These are phyloP conservation scores for Penicillium frequentans DNA, from an alignment of 2,329 filamentous ascomycete species.

Conservation along the genomic window DNA sequence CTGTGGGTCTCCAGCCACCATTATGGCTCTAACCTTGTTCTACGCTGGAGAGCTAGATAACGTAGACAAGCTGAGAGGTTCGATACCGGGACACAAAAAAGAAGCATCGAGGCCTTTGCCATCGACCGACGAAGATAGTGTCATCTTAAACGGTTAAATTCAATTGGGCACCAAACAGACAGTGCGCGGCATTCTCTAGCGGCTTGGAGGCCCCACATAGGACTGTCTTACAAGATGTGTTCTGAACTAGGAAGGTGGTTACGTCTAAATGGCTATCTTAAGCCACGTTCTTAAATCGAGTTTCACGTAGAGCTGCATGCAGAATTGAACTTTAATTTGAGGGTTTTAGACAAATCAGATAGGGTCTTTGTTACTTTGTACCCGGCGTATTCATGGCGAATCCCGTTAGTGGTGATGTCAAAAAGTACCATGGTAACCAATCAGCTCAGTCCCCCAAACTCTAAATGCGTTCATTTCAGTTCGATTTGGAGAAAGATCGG, in stretches of 20 bases:
- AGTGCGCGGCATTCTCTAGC: background rate
- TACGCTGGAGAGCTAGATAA: background rate
- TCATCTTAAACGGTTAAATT: background rate
- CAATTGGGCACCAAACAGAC: background rate
- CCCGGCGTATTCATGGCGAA: background rate
- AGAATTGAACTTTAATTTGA: background rate
- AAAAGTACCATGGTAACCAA: background rate
- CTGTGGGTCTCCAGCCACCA: too few species aligned
- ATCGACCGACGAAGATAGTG: background rate
- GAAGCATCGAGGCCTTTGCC: background rate
- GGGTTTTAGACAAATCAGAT: background rate
- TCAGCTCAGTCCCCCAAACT: background rate
- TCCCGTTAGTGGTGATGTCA: background rate
- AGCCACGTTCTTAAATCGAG: background rate
- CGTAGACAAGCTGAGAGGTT: background rate
- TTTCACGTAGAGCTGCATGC: background rate
- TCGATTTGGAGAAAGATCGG: background rate
- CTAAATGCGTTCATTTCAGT: background rate
- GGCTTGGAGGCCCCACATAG: background rate
- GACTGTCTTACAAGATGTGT: background rate
- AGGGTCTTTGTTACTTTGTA: background rate
- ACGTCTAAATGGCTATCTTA: background rate
- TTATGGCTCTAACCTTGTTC: background rate
- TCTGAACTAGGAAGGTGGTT: background rate
- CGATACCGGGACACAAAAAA: background rate